These are phyloP conservation scores for Pseudozyma flocculosa DNA, from an alignment of 1,284 basidiomycete genomes.

Conservation along the genomic window DNA sequence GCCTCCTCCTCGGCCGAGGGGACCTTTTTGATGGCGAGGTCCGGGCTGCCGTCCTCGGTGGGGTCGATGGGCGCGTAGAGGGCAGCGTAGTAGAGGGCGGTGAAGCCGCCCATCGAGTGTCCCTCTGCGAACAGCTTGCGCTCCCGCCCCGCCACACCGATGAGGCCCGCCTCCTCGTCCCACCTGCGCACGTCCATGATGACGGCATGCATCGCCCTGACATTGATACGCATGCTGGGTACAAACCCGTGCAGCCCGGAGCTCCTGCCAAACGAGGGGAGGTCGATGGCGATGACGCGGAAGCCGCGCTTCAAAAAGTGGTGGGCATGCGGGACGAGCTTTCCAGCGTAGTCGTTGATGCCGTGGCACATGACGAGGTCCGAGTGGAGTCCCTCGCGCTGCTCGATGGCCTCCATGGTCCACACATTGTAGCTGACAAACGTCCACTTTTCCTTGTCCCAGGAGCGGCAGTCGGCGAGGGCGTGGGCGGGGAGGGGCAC, in stretches of 20 bases:
- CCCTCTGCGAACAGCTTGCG: conserved; percentile 59
- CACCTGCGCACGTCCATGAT: conserved; percentile 59
- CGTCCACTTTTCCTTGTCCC: conserved; percentile 26
- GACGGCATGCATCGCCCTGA: conserved; percentile 61
- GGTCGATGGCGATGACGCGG: conserved; percentile 62
- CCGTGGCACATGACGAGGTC: conserved; percentile 53
- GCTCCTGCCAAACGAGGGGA: conserved; percentile 60
- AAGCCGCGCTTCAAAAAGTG: conserved; percentile 62
- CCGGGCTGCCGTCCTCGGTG: conserved; percentile 23
- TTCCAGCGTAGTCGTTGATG: conserved; percentile 54
- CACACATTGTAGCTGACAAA: conserved; percentile 52
- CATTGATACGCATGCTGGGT: conserved; percentile 59
- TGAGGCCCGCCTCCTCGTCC: conserved; percentile 25
- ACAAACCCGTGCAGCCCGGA: conserved; percentile 61
- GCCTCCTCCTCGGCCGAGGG: conserved; percentile 18
- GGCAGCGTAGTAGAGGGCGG: conserved; percentile 55
- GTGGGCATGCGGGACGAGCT: conserved; percentile 59
- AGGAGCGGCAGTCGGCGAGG: conserved; percentile 24
- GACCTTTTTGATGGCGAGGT: conserved; percentile 19
- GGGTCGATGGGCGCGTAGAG: conserved; percentile 45
- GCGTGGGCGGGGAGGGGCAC: conserved; percentile 35
- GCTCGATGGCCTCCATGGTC: conserved; percentile 30
- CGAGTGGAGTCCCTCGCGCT: conserved; percentile 31
- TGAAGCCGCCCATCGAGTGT: conserved; percentile 60
- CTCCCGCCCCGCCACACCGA: conserved; percentile 16